phyloP scores from a whole-genome alignment of 331 rosid species.

The Pyracantha coccinea region DNA sequence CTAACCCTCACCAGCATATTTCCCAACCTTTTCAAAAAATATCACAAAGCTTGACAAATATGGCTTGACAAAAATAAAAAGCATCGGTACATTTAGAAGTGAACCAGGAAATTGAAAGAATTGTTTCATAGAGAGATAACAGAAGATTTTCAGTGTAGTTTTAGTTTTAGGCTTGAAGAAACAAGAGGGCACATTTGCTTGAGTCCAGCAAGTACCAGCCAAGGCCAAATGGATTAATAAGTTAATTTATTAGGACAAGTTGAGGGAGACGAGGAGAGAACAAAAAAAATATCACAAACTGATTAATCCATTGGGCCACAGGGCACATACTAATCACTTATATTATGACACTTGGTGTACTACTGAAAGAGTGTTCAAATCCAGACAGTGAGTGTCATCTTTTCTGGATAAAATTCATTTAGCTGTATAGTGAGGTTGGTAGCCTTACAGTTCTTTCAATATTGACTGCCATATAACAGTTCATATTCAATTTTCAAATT shows the following conservation, averaged over 20 bases:
- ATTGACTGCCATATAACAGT: neutral
- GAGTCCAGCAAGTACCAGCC: neutral
- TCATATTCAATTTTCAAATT: neutral
- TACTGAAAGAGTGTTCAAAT: too few species aligned
- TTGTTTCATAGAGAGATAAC: neutral
- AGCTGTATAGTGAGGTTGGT: neutral
- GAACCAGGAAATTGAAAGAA: too few species aligned
- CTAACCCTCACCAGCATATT: slow-evolving; percentile 4
- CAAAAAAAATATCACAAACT: too few species aligned
- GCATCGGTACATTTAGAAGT: too few species aligned
- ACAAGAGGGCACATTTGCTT: neutral
- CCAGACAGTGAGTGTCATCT: neutral
- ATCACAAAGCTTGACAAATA: too few species aligned
- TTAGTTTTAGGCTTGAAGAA: neutral
- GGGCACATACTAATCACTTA: too few species aligned
- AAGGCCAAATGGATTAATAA: neutral
- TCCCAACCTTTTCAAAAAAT: slow-evolving; percentile 10
- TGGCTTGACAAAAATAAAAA: too few species aligned
- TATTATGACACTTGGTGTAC: too few species aligned
- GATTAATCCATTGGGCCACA: too few species aligned
- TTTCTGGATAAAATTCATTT: neutral
- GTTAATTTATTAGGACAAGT: too few species aligned
- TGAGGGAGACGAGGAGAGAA: too few species aligned
- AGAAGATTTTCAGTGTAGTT: neutral
- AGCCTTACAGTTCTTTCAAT: neutral